Conservation (phyloP, 768 basidiomycete genomes). For the Hemileccinum impolitum region DNA sequence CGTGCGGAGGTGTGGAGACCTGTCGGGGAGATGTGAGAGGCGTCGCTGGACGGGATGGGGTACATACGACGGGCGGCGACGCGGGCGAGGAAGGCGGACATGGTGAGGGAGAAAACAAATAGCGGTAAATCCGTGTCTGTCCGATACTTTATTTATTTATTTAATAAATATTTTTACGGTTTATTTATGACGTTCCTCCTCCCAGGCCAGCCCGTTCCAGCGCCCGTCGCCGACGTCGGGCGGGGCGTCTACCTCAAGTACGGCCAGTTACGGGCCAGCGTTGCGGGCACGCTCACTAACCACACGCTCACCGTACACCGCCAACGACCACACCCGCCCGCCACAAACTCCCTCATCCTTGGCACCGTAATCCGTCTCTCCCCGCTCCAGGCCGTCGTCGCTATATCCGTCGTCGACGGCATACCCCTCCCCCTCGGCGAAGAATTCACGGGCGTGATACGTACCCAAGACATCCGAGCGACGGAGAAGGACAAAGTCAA, state of each 20-base stretch:
- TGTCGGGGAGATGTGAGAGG: slow-evolving; percentile 30
- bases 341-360: slow-evolving; percentile 71
- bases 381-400: slow-evolving; percentile 76
- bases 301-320: slow-evolving; percentile 61
- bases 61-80: slow-evolving; percentile 62
- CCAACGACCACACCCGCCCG: slow-evolving; percentile 68
- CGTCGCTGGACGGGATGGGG: not conserved
- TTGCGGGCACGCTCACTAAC: slow-evolving; percentile 60
- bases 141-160: slow-evolving; percentile 10
- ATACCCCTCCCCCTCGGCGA: slow-evolving; percentile 78
- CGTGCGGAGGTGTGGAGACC: slow-evolving; percentile 82
- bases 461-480: slow-evolving; percentile 82
- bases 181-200: slow-evolving; percentile 43
- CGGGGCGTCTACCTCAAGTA: slow-evolving; percentile 64
- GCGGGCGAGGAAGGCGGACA: slow-evolving; percentile 66
- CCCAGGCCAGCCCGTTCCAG: slow-evolving; percentile 74
- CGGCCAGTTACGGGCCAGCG: slow-evolving; percentile 62
- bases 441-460: slow-evolving; percentile 87
- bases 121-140: slow-evolving; percentile 25
- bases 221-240: slow-evolving; percentile 57
- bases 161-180: not conserved
- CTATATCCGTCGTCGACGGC: slow-evolving; percentile 86
- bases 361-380: slow-evolving; percentile 82
- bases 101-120: slow-evolving; percentile 37
- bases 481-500: slow-evolving; percentile 90